Conservation (phyloP, 1,284 basidiomycete species). For the Tylopilus microsporus region DNA sequence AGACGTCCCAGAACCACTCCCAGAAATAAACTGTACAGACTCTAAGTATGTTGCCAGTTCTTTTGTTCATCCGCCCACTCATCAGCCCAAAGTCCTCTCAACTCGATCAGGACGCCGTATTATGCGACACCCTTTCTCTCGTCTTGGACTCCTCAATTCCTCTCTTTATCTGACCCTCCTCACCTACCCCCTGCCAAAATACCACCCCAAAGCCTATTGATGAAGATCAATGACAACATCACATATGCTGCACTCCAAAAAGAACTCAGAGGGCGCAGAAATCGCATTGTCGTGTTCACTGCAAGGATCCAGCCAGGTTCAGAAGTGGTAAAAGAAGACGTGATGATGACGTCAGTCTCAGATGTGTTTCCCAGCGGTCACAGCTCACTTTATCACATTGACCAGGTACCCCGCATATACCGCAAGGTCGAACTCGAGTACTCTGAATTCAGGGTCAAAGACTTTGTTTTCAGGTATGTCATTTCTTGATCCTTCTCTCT, state of each 20-base stretch:
- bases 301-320: conserved; percentile 64
- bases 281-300: conserved; percentile 55
- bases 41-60: conserved; percentile 54
- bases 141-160: conserved; percentile 62
- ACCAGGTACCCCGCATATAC: conserved; percentile 79
- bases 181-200: conserved; percentile 72
- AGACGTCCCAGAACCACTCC: conserved; percentile 65
- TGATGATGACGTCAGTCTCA: conserved; percentile 35
- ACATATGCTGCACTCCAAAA: conserved; percentile 83
- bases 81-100: conserved; percentile 64
- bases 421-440: conserved; percentile 96
- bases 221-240: conserved; percentile 67
- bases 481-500: neutral
- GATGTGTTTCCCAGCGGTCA: neutral
- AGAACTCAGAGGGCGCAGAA: conserved; percentile 78
- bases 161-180: conserved; percentile 39
- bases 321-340: conserved; percentile 69
- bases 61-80: neutral
- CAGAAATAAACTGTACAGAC: conserved; percentile 76
- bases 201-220: conserved; percentile 68
- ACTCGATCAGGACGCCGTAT: conserved; percentile 52
- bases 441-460: conserved; percentile 97
- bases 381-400: conserved; percentile 31
- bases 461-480: conserved; percentile 92
- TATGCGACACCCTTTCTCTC: conserved; percentile 60